Percentiles rank a stretch among this genome's conserved stretches.
phyloP scores from a whole-genome alignment of 257 asterid genomes.

The Capsicum rhomboideum region DNA sequence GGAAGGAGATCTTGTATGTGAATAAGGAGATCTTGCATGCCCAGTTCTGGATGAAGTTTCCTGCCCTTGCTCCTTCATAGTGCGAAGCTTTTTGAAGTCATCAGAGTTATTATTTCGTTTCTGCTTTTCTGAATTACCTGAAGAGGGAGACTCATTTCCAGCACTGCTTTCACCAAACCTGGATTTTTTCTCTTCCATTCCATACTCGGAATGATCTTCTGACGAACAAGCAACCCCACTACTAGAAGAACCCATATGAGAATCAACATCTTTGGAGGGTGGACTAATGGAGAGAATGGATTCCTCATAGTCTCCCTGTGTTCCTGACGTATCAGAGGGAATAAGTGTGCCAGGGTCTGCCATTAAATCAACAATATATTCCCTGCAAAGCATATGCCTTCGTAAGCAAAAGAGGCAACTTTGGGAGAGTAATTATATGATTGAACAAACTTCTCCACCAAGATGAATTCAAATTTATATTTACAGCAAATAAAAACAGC shows the following conservation, averaged over 20 bases:
- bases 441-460: neutral
- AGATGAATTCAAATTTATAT: neutral
- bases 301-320: constrained; percentile 30
- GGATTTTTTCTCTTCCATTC: constrained; percentile 14
- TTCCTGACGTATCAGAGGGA: constrained; percentile 77
- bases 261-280: constrained; percentile 18
- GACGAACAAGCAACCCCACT: constrained; percentile 27
- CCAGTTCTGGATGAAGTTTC: constrained; percentile 35
- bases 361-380: constrained; percentile 92
- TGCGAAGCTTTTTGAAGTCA: constrained; percentile 21
- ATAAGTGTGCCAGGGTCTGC: constrained; percentile 97
- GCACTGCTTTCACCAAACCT: constrained; percentile 18
- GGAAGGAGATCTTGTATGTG: constrained; percentile 89
- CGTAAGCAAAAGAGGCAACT: neutral
- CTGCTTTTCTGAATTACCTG: constrained; percentile 18
- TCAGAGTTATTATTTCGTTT: constrained; percentile 11
- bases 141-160: constrained; percentile 22
- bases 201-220: constrained; percentile 26
- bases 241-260: constrained; percentile 41
- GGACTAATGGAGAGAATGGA: constrained; percentile 18
- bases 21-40: constrained; percentile 24
- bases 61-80: constrained; percentile 19
- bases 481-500: neutral
- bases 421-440: neutral
- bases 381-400: constrained; percentile 44